A percentile compares a stretch with the other conserved stretches of the same genome.
phyloP scores from a whole-genome alignment of 2,329 filamentous ascomycete species.

The Ascochyta koolunga region DNA sequence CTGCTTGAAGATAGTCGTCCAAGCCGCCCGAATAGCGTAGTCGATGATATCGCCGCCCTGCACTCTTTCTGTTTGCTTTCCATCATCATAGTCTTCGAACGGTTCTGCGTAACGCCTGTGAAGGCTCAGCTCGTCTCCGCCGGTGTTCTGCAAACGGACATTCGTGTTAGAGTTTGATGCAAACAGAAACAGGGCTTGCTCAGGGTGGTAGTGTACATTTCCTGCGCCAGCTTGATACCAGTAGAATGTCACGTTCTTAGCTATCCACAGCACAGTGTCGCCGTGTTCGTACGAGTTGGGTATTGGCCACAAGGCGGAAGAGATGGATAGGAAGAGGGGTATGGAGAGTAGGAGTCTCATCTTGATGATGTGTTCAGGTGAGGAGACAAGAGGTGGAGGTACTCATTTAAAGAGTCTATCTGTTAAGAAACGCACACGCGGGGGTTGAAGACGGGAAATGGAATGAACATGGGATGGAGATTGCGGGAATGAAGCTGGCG shows the following conservation, averaged over 20 bases:
- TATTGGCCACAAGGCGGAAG: constrained; percentile 52
- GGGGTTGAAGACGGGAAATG: neutral
- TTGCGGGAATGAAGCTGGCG: constrained; percentile 18
- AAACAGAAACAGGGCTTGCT: constrained; percentile 23
- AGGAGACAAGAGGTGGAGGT: neutral
- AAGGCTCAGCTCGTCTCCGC: constrained; percentile 9
- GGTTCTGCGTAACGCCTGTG: constrained; percentile 17
- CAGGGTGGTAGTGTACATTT: constrained; percentile 31
- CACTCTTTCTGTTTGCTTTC: constrained; percentile 22
- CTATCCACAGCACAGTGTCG: constrained; percentile 49
- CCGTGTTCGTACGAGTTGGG: constrained; percentile 48
- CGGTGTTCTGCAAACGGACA: constrained; percentile 17
- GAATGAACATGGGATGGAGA: constrained; percentile 15
- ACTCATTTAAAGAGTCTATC: neutral
- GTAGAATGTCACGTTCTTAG: constrained; percentile 44
- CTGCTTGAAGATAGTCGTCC: constrained; percentile 68
- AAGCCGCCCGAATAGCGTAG: constrained; percentile 59
- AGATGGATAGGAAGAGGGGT: constrained; percentile 30
- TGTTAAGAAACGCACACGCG: neutral
- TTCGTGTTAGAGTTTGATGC: constrained; percentile 28
- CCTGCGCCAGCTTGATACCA: constrained; percentile 44
- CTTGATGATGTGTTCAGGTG: neutral
- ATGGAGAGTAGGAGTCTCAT: constrained; percentile 34
- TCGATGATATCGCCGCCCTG: constrained; percentile 58
- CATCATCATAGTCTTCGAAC: constrained; percentile 1